Conservation (phyloP, 2,329 filamentous ascomycete genomes). For the Madurella fahalii region DNA sequence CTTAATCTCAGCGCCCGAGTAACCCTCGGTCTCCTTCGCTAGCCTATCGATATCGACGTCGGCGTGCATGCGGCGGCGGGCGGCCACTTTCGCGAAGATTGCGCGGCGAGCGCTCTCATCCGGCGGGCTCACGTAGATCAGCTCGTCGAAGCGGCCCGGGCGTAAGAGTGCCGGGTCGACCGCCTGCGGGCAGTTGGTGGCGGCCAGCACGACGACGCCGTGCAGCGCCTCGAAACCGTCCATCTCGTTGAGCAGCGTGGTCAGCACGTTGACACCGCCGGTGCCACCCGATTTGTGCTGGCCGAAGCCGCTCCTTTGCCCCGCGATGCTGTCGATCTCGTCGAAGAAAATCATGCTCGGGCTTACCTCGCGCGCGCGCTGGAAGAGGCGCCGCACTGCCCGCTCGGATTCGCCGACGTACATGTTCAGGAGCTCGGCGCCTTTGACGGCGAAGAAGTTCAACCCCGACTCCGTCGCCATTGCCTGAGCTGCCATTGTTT, state of each 20-base stretch:
- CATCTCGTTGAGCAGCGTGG: constrained; percentile 89
- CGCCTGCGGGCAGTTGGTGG: constrained; percentile 84
- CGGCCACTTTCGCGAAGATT: constrained; percentile 67
- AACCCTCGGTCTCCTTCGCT: constrained; percentile 65
- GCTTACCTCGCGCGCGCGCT: constrained; percentile 76
- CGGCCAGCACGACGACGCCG: constrained; percentile 81
- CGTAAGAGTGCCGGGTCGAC: constrained; percentile 83
- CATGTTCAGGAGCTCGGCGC: constrained; percentile 90
- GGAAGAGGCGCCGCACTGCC: constrained; percentile 78
- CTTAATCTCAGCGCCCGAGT: constrained; percentile 79
- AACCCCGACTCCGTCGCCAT: constrained; percentile 85
- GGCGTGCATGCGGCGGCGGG: constrained; percentile 52
- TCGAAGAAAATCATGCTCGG: constrained; percentile 97
- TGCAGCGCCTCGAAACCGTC: constrained; percentile 85
- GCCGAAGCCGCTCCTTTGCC: constrained; percentile 44
- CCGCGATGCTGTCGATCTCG: constrained; percentile 85
- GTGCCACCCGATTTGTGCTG: constrained; percentile 28
- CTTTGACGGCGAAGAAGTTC: constrained; percentile 94
- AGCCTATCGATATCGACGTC: constrained; percentile 65
- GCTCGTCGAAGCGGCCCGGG: constrained; percentile 77
- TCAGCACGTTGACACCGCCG: constrained; percentile 73
- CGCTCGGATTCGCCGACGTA: constrained; percentile 95
- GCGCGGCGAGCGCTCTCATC: constrained; percentile 67
- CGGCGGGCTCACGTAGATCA: constrained; percentile 82
- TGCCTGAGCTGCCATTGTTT: constrained; percentile 87